Base-by-base conservation (phyloP, 306 rosid genomes). In the Cucumis hystrix region DNA sequence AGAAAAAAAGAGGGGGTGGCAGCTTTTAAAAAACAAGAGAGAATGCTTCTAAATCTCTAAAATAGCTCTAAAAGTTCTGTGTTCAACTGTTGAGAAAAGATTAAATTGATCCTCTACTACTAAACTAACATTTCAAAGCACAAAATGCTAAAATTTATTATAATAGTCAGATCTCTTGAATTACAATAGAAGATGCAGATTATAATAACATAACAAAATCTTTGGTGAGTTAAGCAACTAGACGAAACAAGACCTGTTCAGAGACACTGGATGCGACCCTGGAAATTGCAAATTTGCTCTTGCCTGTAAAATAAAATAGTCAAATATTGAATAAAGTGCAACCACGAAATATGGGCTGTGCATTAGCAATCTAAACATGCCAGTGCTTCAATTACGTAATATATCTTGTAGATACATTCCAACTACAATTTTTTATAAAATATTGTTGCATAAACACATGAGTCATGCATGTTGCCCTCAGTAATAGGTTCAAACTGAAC, bases 241-340 rank as follows among this genome's bases (percentile, higher is more conserved):
- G 37, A 3, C 43, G 70, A 6, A 81, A 56, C 56, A 61, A 33
- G 77, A 94, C 98, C 97, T 90, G 96, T 87, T 85, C 58, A 94
- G 94, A 84, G 98, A 94, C 77, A 91, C 97, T 77, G 98, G 98
- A 75, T 94, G 97, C 12, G 98, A 94, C 56, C 98, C 98, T 10
- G 98, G 98, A 78, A 94, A 94, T 77, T 87, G 96, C 64, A 91
- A 58, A 77, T 82, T 87, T 81, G 92, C 97, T 87, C 96, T 88
- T 74, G 80, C 83, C 98, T 94, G 91, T 82, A 87, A 35, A 49
- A 84, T 51, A 83, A 84, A 83, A 78, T 21, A 20, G 80, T 70
- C 21, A 45, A 39, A 55, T 55, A n/a, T 69, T 59, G 35, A 28
- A 72, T 68, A 23, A 77, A 47, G 49, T 25, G 61, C 79, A 77